Base-by-base conservation (phyloP, 345 rosid species). In the Eucalyptus tenuipes region DNA sequence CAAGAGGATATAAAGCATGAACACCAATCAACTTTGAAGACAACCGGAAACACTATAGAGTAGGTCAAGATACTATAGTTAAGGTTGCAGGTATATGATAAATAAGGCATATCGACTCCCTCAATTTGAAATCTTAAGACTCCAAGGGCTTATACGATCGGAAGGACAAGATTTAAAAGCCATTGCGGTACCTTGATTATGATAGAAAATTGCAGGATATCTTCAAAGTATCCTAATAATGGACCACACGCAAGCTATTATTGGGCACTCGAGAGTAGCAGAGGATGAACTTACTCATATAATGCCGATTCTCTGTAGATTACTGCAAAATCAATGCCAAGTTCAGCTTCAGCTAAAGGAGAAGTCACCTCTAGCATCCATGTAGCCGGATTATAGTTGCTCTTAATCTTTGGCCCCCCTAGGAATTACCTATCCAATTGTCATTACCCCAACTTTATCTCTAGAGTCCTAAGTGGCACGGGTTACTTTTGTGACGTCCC, bases 351-450 rank as follows among this genome's bases (percentile, higher is more conserved):
- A n/a, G 93, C 88, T 8, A 95, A 95, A 80, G 88, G 80, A 86
- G 95, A 95, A 89, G 97, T 93, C 49, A 94, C 92, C 66, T 95
- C 98, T 88, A 97, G 85, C 93, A 96, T 92, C 98, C 99, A 96
- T 81, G 98, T 96, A 52, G 96, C 95, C 37, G 97, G 99, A 89
- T 97, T 97, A 85, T 91, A 92, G 55, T 94, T 96, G 64, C 92
- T 92, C 90, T 86, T 94, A n/a, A 95, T 96, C 90, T 94, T 95
- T 4, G 92, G 88, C 87, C 93, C 95, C 48, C 98, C 95, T n/a
- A 86, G 92, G 88, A n/a, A 97, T 89, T 17, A 90, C 84, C 96
- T 95, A 86, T 89, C n/a, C 31, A 57, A 6, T 8, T 48, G 15
- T 48, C 49, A 48, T 4, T 2, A 48, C 14, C 14, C 49, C 49